These are phyloP conservation scores for Fusarium praegraminearum DNA, from an alignment of 2,329 filamentous ascomycete genomes.

Conservation along the genomic window DNA sequence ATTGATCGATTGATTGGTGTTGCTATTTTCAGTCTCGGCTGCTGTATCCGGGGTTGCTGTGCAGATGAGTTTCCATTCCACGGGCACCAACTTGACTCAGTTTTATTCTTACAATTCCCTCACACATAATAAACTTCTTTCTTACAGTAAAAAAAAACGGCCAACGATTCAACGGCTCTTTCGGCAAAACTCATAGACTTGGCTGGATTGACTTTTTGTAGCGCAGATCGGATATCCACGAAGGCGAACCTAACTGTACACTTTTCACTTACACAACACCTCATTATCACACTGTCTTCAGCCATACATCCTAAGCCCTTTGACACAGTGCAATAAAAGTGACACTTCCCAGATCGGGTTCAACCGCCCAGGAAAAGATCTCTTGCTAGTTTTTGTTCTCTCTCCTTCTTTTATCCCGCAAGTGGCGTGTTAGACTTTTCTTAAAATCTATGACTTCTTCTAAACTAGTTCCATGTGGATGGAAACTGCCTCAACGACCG, in stretches of 20 bases:
- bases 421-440: constrained; percentile 34
- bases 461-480: background rate
- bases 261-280: background rate
- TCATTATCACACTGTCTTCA: constrained; percentile 25
- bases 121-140: background rate
- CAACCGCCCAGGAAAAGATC: background rate
- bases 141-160: constrained; percentile 2
- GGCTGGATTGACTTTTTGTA: constrained; percentile 30
- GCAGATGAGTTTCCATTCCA: constrained; percentile 4
- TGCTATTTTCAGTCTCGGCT: constrained; percentile 34
- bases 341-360: background rate
- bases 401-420: constrained; percentile 5
- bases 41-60: constrained; percentile 9
- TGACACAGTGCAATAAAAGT: constrained; percentile 10
- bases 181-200: constrained; percentile 18
- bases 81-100: background rate
- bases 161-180: constrained; percentile 24
- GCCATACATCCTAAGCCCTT: background rate
- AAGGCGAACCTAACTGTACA: constrained; percentile 4
- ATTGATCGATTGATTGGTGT: background rate
- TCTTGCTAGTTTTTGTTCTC: background rate
- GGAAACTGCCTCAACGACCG: constrained; percentile 7
- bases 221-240: constrained; percentile 13
- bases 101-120: background rate
- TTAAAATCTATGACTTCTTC: constrained; percentile 2